Evolutionary conservation across 371 early-diverging fungal species (phyloP), one percentile per base, ranked within the genome.

Genomic region (Lichtheimia ornata): DNA sequence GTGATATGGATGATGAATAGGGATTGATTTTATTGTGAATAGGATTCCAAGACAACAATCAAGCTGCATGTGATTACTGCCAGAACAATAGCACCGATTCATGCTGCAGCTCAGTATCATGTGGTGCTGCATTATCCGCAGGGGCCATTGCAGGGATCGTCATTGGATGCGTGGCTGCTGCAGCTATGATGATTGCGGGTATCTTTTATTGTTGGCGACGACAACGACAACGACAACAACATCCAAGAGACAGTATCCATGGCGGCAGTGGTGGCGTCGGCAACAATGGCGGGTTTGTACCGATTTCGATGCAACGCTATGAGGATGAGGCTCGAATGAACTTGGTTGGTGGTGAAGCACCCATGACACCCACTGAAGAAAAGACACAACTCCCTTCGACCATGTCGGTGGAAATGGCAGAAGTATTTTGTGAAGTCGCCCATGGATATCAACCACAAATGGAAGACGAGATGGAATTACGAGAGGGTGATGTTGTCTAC

Each of bases 381-480:
- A 50, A 28, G 17, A 49, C 56, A 40, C 65, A 60, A 56, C 20
- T 40, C n/a, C 58, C 58, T 18, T 50, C 63, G 22, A 24, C 58
- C 13, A 51, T 20, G 22, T 47, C 64, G 30, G 59, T 57, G 20
- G 61, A 53, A 15, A 56, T 62, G 56, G 63, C 42, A 17, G 69
- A 71, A 49, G 66, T 69, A 17, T 76, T 73, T 27, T 74, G 67
- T 45, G 57, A 56, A 28, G 57, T n/a, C 13, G 45, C 73, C 14
- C 79, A 79, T 56, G 67, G 75, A 17, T 86, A 84, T 64, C 66
- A 70, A 18, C 69, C 84, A 1, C 70, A 74, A 44, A 66, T 78
- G 62, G 65, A 82, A 3, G 91, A 91, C 62, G 91, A 91, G 62
- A 64, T 91, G 17, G 79, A 72, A 35, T 66, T 91, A 24, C 51